Evolutionary conservation across 768 basidiomycete genomes (phyloP).

Genomic region (Termitomyces bulborhizus): DNA sequence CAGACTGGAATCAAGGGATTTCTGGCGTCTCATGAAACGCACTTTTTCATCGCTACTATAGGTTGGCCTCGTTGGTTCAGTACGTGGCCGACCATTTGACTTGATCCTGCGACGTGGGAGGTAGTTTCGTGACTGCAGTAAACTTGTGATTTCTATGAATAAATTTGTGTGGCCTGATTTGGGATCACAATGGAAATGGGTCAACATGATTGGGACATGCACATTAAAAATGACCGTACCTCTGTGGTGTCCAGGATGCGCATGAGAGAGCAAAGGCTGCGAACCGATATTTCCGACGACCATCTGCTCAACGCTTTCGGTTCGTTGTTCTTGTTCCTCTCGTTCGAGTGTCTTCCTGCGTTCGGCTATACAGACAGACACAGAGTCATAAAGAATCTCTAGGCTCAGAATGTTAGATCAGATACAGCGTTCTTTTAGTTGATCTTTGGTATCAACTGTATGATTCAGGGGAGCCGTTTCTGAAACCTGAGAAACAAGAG

Average conservation of each 20-base stretch:
- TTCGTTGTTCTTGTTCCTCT: not conserved
- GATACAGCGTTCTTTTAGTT: not conserved
- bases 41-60: not conserved
- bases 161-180: not conserved
- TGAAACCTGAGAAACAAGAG: not conserved
- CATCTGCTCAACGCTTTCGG: not conserved
- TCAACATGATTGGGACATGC: not conserved
- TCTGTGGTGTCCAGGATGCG: not conserved
- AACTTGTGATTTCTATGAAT: conserved; percentile 1
- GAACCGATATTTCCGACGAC: not conserved
- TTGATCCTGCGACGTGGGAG: conserved; percentile 5
- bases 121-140: too few relatives aligned
- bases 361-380: not conserved
- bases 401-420: not conserved
- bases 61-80: not conserved
- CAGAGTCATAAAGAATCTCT: not conserved
- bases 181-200: not conserved
- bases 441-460: not conserved
- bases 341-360: not conserved
- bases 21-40: conserved; percentile 3
- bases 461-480: not conserved
- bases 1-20: conserved; percentile 2
- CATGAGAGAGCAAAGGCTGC: not conserved
- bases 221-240: not conserved
- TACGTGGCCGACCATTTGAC: conserved; percentile 3